phyloP scores from a whole-genome alignment of 2,329 filamentous ascomycete genomes.

The Lecanicillium sp. region DNA sequence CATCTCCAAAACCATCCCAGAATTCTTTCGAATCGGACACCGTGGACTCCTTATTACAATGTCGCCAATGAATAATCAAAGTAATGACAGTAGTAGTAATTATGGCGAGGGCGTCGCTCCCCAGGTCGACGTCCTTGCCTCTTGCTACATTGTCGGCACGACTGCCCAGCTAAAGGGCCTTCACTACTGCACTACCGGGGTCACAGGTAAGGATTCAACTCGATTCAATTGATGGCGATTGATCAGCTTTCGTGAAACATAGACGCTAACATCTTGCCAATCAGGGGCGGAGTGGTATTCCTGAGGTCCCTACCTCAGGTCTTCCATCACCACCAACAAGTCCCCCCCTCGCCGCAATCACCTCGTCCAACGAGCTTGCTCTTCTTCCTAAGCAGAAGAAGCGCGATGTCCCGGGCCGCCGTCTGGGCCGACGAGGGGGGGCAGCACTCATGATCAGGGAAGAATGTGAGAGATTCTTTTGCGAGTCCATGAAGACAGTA shows the following conservation, averaged over 20 bases:
- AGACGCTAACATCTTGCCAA: not conserved
- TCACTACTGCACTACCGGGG: slow-evolving; percentile 93
- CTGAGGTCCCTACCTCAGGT: slow-evolving; percentile 83
- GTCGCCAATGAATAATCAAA: slow-evolving; percentile 64
- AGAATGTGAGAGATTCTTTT: slow-evolving; percentile 99
- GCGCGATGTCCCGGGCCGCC: slow-evolving; percentile 30
- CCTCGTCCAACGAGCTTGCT: slow-evolving; percentile 58
- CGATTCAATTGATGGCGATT: not conserved
- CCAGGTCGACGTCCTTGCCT: slow-evolving; percentile 73
- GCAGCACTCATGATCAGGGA: slow-evolving; percentile 93
- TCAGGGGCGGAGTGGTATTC: slow-evolving; percentile 84
- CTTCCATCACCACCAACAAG: slow-evolving; percentile 78
- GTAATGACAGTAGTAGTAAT: slow-evolving; percentile 65
- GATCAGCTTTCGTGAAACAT: slow-evolving; percentile 11
- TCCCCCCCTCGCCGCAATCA: slow-evolving; percentile 76
- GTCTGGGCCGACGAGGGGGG: slow-evolving; percentile 64
- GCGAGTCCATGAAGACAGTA: slow-evolving; percentile 85
- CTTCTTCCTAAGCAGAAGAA: slow-evolving; percentile 49
- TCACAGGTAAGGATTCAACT: slow-evolving; percentile 51
- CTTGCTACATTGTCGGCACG: slow-evolving; percentile 78
- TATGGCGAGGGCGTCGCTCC: slow-evolving; percentile 60
- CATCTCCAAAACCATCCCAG: slow-evolving; percentile 2
- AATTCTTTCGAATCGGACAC: slow-evolving; percentile 9
- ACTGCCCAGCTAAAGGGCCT: slow-evolving; percentile 68
- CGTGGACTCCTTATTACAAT: slow-evolving; percentile 28